phyloP scores from a whole-genome alignment of 306 rosid genomes.

The Chamaecrista fasciculata region DNA sequence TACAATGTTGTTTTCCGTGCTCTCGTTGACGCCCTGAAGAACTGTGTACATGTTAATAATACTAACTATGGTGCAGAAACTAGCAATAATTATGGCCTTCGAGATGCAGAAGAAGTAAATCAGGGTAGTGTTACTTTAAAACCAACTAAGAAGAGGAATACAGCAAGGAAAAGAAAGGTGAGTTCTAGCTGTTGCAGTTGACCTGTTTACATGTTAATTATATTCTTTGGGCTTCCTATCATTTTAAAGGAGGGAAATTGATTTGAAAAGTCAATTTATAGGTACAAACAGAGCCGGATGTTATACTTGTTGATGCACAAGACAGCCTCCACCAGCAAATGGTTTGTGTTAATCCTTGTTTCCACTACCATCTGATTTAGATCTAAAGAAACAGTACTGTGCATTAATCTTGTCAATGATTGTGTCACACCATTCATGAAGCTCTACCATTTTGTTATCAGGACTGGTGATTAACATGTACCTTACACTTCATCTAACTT shows the following conservation, averaged over 20 bases:
- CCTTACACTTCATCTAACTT: constrained; percentile 27
- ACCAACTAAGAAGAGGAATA: constrained; percentile 64
- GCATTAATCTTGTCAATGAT: constrained; percentile 19
- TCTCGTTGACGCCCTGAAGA: constrained; percentile 69
- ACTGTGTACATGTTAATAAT: constrained; percentile 80
- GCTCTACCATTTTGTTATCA: neutral
- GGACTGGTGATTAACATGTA: neutral
- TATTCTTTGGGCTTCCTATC: constrained; percentile 22
- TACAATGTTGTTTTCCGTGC: constrained; percentile 63
- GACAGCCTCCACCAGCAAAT: constrained; percentile 73
- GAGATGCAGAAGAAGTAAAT: constrained; percentile 54
- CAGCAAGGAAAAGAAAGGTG: constrained; percentile 82
- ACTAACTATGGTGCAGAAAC: constrained; percentile 53
- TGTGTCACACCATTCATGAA: constrained; percentile 5
- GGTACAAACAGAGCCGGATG: constrained; percentile 68
- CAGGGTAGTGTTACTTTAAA: constrained; percentile 55
- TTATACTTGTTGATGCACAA: constrained; percentile 60
- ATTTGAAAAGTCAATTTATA: constrained; percentile 33
- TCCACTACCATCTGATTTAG: constrained; percentile 27
- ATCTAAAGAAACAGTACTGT: neutral
- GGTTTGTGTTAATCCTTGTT: constrained; percentile 48
- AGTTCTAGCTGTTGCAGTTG: constrained; percentile 32
- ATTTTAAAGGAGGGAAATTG: constrained; percentile 23
- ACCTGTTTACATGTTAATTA: neutral
- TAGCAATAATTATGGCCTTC: constrained; percentile 48